A percentile compares a stretch with the other conserved stretches of the same genome.
Evolutionary conservation across 2,329 filamentous ascomycete species (phyloP).

Genomic region (Sodiomyces alkalinus): DNA sequence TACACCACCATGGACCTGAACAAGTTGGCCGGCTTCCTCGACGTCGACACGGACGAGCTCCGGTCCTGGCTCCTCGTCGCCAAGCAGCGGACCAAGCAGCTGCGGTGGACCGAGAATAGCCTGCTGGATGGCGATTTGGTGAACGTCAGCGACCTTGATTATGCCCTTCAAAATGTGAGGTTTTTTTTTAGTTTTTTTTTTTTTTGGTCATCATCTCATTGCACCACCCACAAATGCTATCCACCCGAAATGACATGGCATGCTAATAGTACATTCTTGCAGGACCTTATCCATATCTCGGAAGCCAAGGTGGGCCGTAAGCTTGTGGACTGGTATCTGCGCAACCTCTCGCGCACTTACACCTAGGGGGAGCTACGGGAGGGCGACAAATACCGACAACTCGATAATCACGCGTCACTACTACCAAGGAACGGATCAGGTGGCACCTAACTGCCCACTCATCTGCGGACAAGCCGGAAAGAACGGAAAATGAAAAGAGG

Average conservation of each 20-base stretch:
- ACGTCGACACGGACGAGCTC: conserved; percentile 91
- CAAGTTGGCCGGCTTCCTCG: conserved; percentile 94
- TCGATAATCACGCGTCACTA: no score
- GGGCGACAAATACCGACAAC: no score
- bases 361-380: no score
- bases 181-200: conserved; percentile 2
- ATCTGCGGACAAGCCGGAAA: no score
- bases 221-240: conserved; percentile 10
- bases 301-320: conserved; percentile 97
- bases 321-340: conserved; percentile 96
- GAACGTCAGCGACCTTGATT: conserved; percentile 91
- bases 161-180: conserved; percentile 58
- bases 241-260: neutral
- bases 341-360: conserved; percentile 92
- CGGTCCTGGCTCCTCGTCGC: conserved; percentile 89
- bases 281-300: conserved; percentile 96
- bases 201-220: no score
- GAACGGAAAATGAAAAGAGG: no score
- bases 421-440: no score
- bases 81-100: conserved; percentile 96
- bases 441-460: no score
- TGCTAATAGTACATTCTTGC: conserved; percentile 12
- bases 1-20: conserved; percentile 99
- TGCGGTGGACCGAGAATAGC: conserved; percentile 81
- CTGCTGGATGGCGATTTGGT: conserved; percentile 84